Evolutionary conservation across 2,329 filamentous ascomycete species (phyloP), one percentile per base, ranked within the genome.

Genomic region (Aspergillus arachidicola): DNA sequence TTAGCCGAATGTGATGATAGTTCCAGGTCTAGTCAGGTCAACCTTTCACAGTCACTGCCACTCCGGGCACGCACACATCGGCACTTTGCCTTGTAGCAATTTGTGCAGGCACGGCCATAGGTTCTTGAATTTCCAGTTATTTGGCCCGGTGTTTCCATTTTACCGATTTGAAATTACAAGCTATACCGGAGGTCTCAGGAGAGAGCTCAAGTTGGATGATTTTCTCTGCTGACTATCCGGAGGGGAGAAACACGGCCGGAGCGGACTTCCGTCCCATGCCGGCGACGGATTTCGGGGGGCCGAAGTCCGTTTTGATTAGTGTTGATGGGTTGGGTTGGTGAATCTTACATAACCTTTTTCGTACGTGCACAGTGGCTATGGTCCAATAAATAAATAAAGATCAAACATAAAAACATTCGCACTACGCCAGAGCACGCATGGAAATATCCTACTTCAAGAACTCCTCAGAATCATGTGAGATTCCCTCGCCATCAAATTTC

Each of bases 1-100:
- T 70, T 23, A 65, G 62, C 28, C 21, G 16, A 21, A 4, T 32
- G 14, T 34, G 19, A 59, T 36, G 34, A 11, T 50, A 45, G 12
- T 14, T 38, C 26, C 9, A 19, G 41, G 38, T 2, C 11, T 36
- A 26, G 38, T 26, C 21, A 19, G n/a, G 36, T 41, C 59, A 43
- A 73, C 71, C 73, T 71, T 66, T 75, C 73, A 58, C 72, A 75
- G 59, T 53, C 57, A 57, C 63, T 64, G 30, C 64, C 62, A 48
- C 32, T 67, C 46, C 63, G 6, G 3, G 51, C 19, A 59, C 65
- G 64, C 48, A 75, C 71, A 65, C 73, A 75, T 9, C 69, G 68
- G 65, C 70, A 72, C 57, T 75, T 75, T 41, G 73, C 71, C 67
- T 72, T 74, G 65, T 71, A 74, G 59, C 73, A 75, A 4, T 72